Evolutionary conservation across 495 filamentous ascomycete genomes (phyloP), one percentile per base, ranked within the genome.

Genomic region (Xylaria venustula): DNA sequence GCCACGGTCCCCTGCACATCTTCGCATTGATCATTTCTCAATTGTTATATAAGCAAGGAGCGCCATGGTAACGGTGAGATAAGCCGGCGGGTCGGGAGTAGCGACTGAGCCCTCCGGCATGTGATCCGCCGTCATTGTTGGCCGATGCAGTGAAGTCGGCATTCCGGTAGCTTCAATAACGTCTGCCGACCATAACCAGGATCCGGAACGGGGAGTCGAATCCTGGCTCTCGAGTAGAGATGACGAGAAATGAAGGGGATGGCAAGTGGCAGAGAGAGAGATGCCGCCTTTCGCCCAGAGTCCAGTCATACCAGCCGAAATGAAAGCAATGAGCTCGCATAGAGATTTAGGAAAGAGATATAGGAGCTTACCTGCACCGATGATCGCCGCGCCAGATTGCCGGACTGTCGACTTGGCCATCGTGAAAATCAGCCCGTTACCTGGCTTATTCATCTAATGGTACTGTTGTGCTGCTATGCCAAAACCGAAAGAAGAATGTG

Each of bases 291-390:
- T 22, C 7, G 26, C 37, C 17, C 3, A n/a, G 40, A 22, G 41
- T 25, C 40, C 25, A 7, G 41, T 25, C 23, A 23, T 20, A 17
- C 14, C 40, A 55, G 26, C 40, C 37, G 17, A 46, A 20, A 32
- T 15, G 53, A 50, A 58, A 40, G 20, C n/a, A 49, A 32, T 25
- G 48, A 37, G 12, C 41, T 11, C 15, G n/a, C 26, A 32, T 42
- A 40, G 37, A 22, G 9, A 49, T n/a, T n/a, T n/a, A n/a, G n/a
- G n/a, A n/a, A n/a, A 20, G 28, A 50, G 23, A 50, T 2, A 17
- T 1, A 9, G n/a, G 6, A 12, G 32, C 56, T 58, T 58, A 58
- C 56, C 56, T 50, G n/a, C 23, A 37, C 46, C 19, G 37, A 45
- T 36, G 26, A 34, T 22, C 19, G 25, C 37, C 40, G 25, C 25